These are phyloP conservation scores for Agapanthus africanus DNA, from an alignment of 106 monocot species.

Conservation along the genomic window DNA sequence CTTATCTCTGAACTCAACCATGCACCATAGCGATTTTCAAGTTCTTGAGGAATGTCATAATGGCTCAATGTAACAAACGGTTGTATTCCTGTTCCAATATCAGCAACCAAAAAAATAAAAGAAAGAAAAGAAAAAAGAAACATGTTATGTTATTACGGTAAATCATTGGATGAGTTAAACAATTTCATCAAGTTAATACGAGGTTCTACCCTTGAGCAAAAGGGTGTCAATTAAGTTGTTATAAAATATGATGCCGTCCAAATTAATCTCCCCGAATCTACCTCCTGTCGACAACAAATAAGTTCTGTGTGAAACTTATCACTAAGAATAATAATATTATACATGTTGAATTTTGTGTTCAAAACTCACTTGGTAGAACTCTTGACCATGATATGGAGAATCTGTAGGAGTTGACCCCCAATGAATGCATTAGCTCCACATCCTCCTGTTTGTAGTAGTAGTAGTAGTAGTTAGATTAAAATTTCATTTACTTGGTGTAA, in stretches of 20 bases:
- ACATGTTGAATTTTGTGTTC: not conserved
- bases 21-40: conserved; percentile 42
- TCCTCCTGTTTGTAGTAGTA: conserved; percentile 13
- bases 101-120: too few relatives aligned
- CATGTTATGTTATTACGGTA: too few relatives aligned
- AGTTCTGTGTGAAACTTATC: too few relatives aligned
- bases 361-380: conserved; percentile 19
- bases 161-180: too few relatives aligned
- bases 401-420: conserved; percentile 25
- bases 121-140: not conserved
- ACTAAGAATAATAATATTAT: too few relatives aligned
- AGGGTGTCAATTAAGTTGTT: conserved; percentile 7
- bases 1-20: conserved; percentile 41
- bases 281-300: conserved; percentile 7
- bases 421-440: conserved; percentile 20
- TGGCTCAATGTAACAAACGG: conserved; percentile 52
- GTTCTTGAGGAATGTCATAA: conserved; percentile 45
- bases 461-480: not conserved
- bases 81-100: conserved; percentile 31
- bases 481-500: not conserved
- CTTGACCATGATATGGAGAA: conserved; percentile 27
- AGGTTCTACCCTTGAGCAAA: conserved; percentile 10
- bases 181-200: too few relatives aligned
- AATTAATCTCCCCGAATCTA: conserved; percentile 11
- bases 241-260: conserved; percentile 7